These are phyloP conservation scores for Pythium rishiriense DNA, from an alignment of 352 stramenopile species.

Conservation along the genomic window DNA sequence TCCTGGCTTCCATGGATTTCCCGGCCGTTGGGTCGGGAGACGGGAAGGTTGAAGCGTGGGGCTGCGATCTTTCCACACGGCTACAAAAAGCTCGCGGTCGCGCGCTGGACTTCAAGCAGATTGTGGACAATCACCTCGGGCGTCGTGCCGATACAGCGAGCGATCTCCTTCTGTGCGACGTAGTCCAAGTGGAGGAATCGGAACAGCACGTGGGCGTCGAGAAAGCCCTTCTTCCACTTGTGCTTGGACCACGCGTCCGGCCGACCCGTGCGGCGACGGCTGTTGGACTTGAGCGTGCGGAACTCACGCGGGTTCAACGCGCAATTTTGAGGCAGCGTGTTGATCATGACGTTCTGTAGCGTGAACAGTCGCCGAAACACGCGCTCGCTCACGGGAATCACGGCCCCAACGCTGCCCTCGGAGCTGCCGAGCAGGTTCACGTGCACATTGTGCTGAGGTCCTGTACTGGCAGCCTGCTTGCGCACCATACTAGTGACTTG, in stretches of 20 bases:
- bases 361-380: slow-evolving; percentile 87
- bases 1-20: neutral
- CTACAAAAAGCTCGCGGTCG: slow-evolving; percentile 73
- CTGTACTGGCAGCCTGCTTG: slow-evolving; percentile 40
- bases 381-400: slow-evolving; percentile 78
- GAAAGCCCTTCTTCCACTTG: slow-evolving; percentile 89
- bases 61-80: neutral
- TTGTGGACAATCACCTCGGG: slow-evolving; percentile 88
- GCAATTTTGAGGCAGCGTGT: slow-evolving; percentile 83
- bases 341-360: slow-evolving; percentile 90
- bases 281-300: slow-evolving; percentile 73
- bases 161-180: slow-evolving; percentile 87
- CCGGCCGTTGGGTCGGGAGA: neutral
- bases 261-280: slow-evolving; percentile 53
- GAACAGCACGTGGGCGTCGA: slow-evolving; percentile 80
- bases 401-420: slow-evolving; percentile 71
- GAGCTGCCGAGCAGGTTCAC: slow-evolving; percentile 81
- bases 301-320: slow-evolving; percentile 87
- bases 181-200: slow-evolving; percentile 84
- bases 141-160: slow-evolving; percentile 86
- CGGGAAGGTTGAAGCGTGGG: neutral
- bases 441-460: slow-evolving; percentile 39
- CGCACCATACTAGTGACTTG: slow-evolving; percentile 79
- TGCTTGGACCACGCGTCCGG: slow-evolving; percentile 85
- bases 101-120: slow-evolving; percentile 81